Base-by-base conservation (phyloP, 495 filamentous ascomycete species). In the Trichoderma virens region DNA sequence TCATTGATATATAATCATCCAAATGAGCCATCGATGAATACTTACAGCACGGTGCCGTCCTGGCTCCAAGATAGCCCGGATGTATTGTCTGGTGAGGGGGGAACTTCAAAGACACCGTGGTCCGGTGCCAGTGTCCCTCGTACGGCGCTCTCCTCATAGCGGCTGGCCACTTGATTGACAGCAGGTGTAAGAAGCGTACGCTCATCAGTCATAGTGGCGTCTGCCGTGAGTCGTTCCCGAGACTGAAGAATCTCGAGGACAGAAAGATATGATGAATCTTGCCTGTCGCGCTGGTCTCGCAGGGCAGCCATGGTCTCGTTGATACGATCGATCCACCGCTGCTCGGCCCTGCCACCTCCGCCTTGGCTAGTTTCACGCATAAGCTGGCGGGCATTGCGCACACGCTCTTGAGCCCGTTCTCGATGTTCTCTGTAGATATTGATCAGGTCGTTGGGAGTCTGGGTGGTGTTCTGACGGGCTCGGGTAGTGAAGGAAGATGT, bases 41-140 rank as follows among this genome's bases (percentile, higher is more conserved):
- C 89, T 80, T 78, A 92, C 90, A 93, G 68, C 51, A 78, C 81
- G 69, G 83, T 80, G 6, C 89, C 89, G 70, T 91, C 84, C 16
- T 80, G 79, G 63, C 86, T 88, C 87, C 88, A 91, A 9, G 83
- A 80, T 63, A 90, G 72, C 20, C 90, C 90, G 59, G 88, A 86
- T 2, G 88, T 90, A 61, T 82, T 78, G 45, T 78, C 72, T 1
- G 78, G 69, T 47, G 75, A 70, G 23, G 78, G 73, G 5, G 67
- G 67, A 60, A 71, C 67, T 8, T 74, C 61, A 31, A 31, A n/a
- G 60, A 65, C 35, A 64, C 69, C n/a, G 65, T 61, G 51, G 7
- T 61, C 56, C 60, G 41, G 71, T 61, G 35, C 65, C 65, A 14
- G 69, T 69, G 32, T 74, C 69, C 39, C 61, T n/a, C 61, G 35